Evolutionary conservation across 371 early-diverging fungal genomes (phyloP), one percentile per base, ranked within the genome.

Genomic region (Syncephalis fuscata): DNA sequence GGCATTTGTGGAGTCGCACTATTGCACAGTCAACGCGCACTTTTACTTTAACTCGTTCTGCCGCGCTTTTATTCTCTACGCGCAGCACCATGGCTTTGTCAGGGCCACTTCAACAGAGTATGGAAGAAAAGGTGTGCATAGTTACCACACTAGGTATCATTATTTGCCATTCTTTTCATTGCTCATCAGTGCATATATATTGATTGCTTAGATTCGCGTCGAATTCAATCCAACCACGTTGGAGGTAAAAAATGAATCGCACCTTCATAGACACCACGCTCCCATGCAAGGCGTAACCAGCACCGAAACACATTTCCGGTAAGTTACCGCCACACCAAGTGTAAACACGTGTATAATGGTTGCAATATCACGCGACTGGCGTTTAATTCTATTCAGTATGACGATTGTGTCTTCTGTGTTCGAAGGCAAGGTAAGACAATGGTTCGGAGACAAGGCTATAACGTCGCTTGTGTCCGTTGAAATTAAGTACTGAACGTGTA

Each of bases 231-330:
- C 84, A n/a, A 56, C 58, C 1, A 60, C 56, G 1, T 55, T 84
- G 21, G 66, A 75, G 40, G 68, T 78, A 45, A 61, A 70, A 15
- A 84, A 84, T 55, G 82, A 84, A 52, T 80, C 80, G 10, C 74
- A 81, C 44, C 63, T 73, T 50, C 85, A 84, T 56, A 61, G 78
- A 14, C 78, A 80, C 51, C 85, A 84, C 58, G 71, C 68, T 41
- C 71, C 85, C 9, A 84, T 84, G 85, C 65, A 72, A 49, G 80
- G 78, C 3, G 72, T 70, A 15, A 64, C 62, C n/a, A 76, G 70
- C 63, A 73, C 67, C 25, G 85, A 82, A 54, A 84, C 82, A 10
- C 85, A 84, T 52, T 84, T 84, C 56, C 60, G 67, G 78, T 78
- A 68, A 45, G 22, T 53, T 22, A 21, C 22, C 15, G 14, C 1